Evolutionary conservation across 2,329 filamentous ascomycete genomes (phyloP), one percentile per base, ranked within the genome.

Genomic region (Diaporthe amygdali): DNA sequence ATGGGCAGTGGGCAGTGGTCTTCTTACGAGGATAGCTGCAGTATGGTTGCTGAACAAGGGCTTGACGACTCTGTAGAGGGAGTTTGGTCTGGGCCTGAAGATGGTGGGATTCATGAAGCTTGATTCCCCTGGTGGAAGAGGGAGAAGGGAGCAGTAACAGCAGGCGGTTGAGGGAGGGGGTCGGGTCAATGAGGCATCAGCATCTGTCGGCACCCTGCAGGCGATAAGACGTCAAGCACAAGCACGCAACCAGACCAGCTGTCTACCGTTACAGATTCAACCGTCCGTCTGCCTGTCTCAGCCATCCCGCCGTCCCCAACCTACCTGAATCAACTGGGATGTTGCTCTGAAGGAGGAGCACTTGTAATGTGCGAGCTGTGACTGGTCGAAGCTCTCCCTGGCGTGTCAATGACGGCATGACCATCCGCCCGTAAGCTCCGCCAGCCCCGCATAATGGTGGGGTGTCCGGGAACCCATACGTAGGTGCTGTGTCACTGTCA

Each of bases 361-460:
- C 66, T 67, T 67, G 69, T 70, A 67, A 67, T 70, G 10, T 27
- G 39, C 22, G 22, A 12, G 39, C 69, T 59, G 34, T 70, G 69
- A 70, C 41, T 70, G 69, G 69, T 67, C 27, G 52, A n/a, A 70
- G 69, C 69, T 70, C 64, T 30, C 52, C 61, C 61, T 56, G 34
- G 22, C 51, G 25, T 41, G 27, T 54, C 47, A 39, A 66, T 71
- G 70, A 71, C 66, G 66, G 51, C 66, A 63, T 69, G 32, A 46
- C 22, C 17, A 27, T 14, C 52, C 52, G 25, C 25, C 32, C 30
- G 30, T 41, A 17, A 17, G 51, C 41, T n/a, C 59, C 59, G 30
- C 59, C 17, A 22, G 59, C 59, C 59, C 59, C 59, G 59, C 59
- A 47, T 64, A 4, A 6, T 37, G 22, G 59, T 49, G 59, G 59